Evolutionary conservation across 2,329 filamentous ascomycete genomes (phyloP), one percentile per base, ranked within the genome.

Genomic region (Huntiella abstrusa): DNA sequence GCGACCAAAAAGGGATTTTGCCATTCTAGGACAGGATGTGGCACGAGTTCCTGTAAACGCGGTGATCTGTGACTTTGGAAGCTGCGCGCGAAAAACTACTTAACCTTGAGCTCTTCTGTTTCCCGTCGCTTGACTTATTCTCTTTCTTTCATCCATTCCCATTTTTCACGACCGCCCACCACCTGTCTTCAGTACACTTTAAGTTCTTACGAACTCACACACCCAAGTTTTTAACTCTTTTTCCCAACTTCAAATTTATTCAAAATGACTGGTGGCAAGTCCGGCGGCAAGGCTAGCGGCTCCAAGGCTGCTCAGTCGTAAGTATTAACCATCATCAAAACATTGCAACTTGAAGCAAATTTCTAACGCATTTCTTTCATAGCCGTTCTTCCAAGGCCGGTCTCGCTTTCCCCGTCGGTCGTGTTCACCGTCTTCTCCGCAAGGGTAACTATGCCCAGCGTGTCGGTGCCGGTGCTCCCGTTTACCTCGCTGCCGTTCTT

Each of bases 241-340:
- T 52, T 41, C 17, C 33, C 43, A 7, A 22, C 45, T 15, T 16
- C 35, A 42, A 22, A 38, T 53, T 19, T 38, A 56, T 60, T 75
- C 80, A 95, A 84, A 83, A 98, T 98, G 91, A 93, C 91, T 85
- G 88, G 88, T 69, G 91, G 91, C 70, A 98, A 98, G 73, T 95
- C 88, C 72, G 91, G 91, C 70, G 91, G 91, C 80, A 96, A 96
- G 82, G 87, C 88, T 74, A 88, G 83, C 72, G 86, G 87, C 73
- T 81, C 83, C 73, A 98, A 98, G 85, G 93, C 83, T 75, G 83
- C 91, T 62, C 91, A 96, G 76, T 95, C 87, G 91, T 96, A 72
- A 79, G 87, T 82, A 52, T 47, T 38, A 15, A 32, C 45, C 16
- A 45, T 33, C 11, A 28, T 28, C 22, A 28, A 3, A 10, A 45